Evolutionary conservation across 176 grass and related monocot genomes (phyloP).

Genomic region (Oryza meridionalis): DNA sequence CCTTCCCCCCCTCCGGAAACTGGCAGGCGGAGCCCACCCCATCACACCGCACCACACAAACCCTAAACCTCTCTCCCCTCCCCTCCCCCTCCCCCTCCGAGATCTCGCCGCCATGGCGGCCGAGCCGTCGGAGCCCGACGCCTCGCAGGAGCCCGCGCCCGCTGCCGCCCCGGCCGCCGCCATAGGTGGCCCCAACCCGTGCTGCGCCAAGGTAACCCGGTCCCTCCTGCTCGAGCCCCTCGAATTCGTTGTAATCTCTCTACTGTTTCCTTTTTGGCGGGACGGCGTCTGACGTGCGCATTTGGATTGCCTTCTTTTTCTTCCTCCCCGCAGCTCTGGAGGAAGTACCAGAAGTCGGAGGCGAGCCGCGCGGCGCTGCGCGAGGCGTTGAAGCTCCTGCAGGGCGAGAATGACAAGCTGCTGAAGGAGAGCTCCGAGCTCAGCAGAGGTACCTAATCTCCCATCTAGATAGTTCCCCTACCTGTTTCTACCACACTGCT

Average conservation of each 20-base stretch:
- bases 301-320: background rate
- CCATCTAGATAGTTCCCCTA: background rate
- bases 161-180: background rate
- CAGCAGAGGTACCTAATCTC: slow-evolving; percentile 44
- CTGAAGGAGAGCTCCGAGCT: slow-evolving; percentile 51
- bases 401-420: slow-evolving; percentile 52
- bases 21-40: background rate
- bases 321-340: slow-evolving; percentile 56
- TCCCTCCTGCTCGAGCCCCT: background rate
- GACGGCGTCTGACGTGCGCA: background rate
- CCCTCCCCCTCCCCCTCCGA: background rate
- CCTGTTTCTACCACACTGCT: slow-evolving; percentile 11
- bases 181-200: slow-evolving; percentile 46
- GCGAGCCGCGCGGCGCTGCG: slow-evolving; percentile 58
- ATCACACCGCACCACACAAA: slow-evolving; percentile 1
- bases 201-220: slow-evolving; percentile 66
- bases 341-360: slow-evolving; percentile 65
- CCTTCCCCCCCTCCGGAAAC: background rate
- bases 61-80: slow-evolving; percentile 29
- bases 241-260: background rate
- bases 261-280: background rate
- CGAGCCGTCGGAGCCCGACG: slow-evolving; percentile 14
- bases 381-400: slow-evolving; percentile 57
- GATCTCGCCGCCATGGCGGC: slow-evolving; percentile 43
- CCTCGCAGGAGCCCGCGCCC: slow-evolving; percentile 8